Conservation (phyloP, 257 asterid species). For the Linaria vulgaris region DNA sequence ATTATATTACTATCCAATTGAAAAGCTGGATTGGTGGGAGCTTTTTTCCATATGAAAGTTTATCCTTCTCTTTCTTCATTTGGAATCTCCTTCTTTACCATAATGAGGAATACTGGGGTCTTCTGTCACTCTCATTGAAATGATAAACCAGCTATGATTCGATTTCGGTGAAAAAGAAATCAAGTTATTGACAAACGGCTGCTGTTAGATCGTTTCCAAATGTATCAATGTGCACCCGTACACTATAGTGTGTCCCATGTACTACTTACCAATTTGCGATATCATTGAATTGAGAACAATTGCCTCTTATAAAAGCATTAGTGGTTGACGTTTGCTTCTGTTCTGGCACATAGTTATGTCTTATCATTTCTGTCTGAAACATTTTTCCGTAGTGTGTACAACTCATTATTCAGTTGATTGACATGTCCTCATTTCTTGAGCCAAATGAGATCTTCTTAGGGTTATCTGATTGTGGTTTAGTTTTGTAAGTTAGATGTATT, state of each 20-base stretch:
- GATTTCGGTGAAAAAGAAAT: constrained; percentile 12
- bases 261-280: not conserved
- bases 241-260: constrained; percentile 6
- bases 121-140: constrained; percentile 22
- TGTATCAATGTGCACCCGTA: not conserved
- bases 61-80: constrained; percentile 10
- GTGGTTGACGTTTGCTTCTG: not conserved
- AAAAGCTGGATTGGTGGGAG: constrained; percentile 12
- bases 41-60: constrained; percentile 5
- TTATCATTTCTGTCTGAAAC: constrained; percentile 17
- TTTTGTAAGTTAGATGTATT: constrained; percentile 7
- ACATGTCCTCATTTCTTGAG: constrained; percentile 13
- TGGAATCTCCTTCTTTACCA: not conserved
- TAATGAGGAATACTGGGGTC: not conserved
- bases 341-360: not conserved
- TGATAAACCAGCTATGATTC: not conserved
- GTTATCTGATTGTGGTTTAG: constrained; percentile 1
- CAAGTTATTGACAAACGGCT: not conserved
- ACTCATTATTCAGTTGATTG: constrained; percentile 19
- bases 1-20: constrained; percentile 14
- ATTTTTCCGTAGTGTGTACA: constrained; percentile 5
- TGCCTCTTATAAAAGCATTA: constrained; percentile 6
- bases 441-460: constrained; percentile 15
- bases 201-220: constrained; percentile 7
- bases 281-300: not conserved